Conservation (phyloP, 805 yeast genomes). For the Debaryomyces castellii region DNA sequence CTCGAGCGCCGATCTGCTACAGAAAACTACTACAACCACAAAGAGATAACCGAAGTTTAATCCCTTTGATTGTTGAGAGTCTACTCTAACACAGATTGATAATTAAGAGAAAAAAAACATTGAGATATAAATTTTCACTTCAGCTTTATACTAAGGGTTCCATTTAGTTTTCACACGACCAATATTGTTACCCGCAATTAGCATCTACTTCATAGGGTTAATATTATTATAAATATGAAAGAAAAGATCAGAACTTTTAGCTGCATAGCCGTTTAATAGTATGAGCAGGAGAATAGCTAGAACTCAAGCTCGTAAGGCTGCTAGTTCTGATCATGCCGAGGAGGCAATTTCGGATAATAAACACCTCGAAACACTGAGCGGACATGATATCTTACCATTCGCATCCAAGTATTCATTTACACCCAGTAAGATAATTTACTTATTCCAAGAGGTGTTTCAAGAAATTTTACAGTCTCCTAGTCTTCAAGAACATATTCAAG, state of each 20-base stretch:
- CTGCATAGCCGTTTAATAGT: background rate
- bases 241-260: background rate
- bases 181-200: constrained; percentile 13
- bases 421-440: constrained; percentile 33
- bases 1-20: constrained; percentile 74
- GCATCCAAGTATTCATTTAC: constrained; percentile 29
- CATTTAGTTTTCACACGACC: background rate
- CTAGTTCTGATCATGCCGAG: background rate
- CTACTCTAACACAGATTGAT: constrained; percentile 56
- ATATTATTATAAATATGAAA: background rate
- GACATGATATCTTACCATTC: constrained; percentile 30
- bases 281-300: constrained; percentile 36
- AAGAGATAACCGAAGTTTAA: constrained; percentile 30
- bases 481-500: constrained; percentile 52
- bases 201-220: constrained; percentile 2
- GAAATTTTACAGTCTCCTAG: constrained; percentile 33
- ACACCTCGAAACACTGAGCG: background rate
- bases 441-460: constrained; percentile 34
- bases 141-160: too few species aligned
- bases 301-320: constrained; percentile 21
- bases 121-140: background rate
- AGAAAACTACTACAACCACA: constrained; percentile 34
- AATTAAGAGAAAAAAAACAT: background rate
- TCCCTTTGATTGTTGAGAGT: constrained; percentile 36
- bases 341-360: background rate